Evolutionary conservation across 495 filamentous ascomycete genomes (phyloP), one percentile per base, ranked within the genome.

Genomic region (Tetracladium marchalianum): DNA sequence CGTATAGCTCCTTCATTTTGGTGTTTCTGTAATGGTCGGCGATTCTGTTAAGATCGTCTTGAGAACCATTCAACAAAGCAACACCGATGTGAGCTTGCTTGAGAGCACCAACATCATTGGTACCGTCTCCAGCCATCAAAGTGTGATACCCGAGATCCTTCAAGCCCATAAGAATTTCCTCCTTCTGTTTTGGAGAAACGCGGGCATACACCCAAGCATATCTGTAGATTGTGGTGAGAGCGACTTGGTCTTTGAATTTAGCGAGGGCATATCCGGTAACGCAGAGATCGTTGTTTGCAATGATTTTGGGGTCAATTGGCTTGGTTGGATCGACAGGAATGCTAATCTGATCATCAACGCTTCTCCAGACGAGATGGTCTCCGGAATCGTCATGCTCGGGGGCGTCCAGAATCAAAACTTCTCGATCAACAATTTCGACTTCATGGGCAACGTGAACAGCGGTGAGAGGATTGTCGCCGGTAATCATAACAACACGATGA

Each of bases 1-100:
- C 88, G 56, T 99, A 99, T 35, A 99, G 75, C 52, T 95, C 90
- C 72, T 95, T 97, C 82, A 99, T 93, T 73, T 89, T 95, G 32
- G 85, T 93, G 51, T 82, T 89, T 38, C 92, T 80, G 53, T 84
- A 85, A 64, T 99, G 88, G 52, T 97, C 90, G 11, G 83, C 80
- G 51, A 99, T 99, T 57, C 81, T 84, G 39, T 82, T 82, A 34
- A 99, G 72, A 60, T 95, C 92, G 2, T 95, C 83, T 58, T 80
- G 81, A 1, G 92, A 90, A 27, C 92, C 92, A 61, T 99, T 99
- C 47, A 99, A 76, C 32, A 99, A 80, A 11, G 92, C 92, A 53
- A 97, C 86, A 59, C 92, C 92, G 46, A 99, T 84, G 56, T 99
- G 93, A 18, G 92, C 93, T 70, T 99, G 92, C 73, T 99, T 99